Evolutionary conservation across 2,329 filamentous ascomycete species (phyloP).

Genomic region (Botrytis paeoniae): DNA sequence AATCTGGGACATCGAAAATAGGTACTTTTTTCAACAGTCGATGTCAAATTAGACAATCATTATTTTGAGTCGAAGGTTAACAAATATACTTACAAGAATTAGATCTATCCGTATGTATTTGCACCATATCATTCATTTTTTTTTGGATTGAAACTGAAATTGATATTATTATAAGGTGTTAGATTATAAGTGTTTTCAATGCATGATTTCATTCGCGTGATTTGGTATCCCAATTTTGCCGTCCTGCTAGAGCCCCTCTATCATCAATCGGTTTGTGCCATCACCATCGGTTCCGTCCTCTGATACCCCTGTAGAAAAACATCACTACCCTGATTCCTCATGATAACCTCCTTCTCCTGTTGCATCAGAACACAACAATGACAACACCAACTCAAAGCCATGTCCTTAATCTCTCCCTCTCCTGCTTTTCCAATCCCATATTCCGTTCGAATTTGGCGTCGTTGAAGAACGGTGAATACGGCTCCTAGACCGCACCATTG

Average conservation of each 20-base stretch:
- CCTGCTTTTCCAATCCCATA: constrained; percentile 38
- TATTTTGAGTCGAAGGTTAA: background rate
- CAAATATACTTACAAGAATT: no score
- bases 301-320: constrained; percentile 20
- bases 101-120: no score
- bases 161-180: background rate
- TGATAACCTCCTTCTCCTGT: constrained; percentile 33
- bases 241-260: background rate
- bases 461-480: constrained; percentile 29
- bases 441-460: constrained; percentile 26
- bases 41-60: background rate
- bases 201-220: background rate
- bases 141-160: no score
- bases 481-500: constrained; percentile 24
- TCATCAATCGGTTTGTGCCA: constrained; percentile 16
- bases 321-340: constrained; percentile 13
- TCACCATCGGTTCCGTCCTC: constrained; percentile 22
- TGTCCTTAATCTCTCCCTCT: constrained; percentile 38
- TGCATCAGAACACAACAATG: constrained; percentile 34
- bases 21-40: background rate
- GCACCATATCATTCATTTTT: no score
- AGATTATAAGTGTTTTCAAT: background rate
- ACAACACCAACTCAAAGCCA: constrained; percentile 40
- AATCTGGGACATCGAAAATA: background rate
- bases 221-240: background rate